phyloP scores from a whole-genome alignment of 768 basidiomycete species.

The Auriscalpium microsporum region DNA sequence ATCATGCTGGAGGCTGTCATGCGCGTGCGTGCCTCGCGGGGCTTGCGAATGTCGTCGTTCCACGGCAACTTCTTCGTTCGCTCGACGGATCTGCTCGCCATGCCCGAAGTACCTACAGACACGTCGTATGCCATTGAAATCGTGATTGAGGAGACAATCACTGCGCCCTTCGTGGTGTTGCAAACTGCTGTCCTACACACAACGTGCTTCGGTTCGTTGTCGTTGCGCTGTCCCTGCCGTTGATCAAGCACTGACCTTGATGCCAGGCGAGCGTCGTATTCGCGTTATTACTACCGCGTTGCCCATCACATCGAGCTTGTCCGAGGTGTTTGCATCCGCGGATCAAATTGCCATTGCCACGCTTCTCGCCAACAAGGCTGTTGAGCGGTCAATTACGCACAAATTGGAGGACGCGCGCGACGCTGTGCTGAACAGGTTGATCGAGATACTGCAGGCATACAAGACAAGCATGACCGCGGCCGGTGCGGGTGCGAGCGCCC shows the following conservation, averaged over 20 bases:
- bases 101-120: slow-evolving; percentile 47
- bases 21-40: slow-evolving; percentile 85
- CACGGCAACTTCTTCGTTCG: slow-evolving; percentile 56
- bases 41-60: slow-evolving; percentile 49
- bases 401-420: slow-evolving; percentile 88
- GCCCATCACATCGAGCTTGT: slow-evolving; percentile 80
- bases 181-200: slow-evolving; percentile 51
- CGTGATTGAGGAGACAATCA: slow-evolving; percentile 45
- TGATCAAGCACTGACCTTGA: background rate
- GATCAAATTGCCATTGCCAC: slow-evolving; percentile 85
- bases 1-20: slow-evolving; percentile 97
- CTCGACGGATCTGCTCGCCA: slow-evolving; percentile 46
- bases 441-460: slow-evolving; percentile 80
- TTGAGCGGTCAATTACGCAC: slow-evolving; percentile 77
- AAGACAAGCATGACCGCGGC: slow-evolving; percentile 95
- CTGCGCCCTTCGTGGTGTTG: slow-evolving; percentile 39
- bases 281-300: slow-evolving; percentile 84
- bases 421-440: slow-evolving; percentile 72
- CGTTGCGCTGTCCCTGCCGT: background rate
- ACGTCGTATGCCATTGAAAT: slow-evolving; percentile 51
- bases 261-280: slow-evolving; percentile 63
- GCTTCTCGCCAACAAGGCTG: slow-evolving; percentile 84
- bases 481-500: slow-evolving; percentile 89
- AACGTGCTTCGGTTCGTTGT: slow-evolving; percentile 33
- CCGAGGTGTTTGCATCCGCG: slow-evolving; percentile 83